Percentiles rank a stretch among this genome's conserved stretches.
Evolutionary conservation across 2,329 filamentous ascomycete genomes (phyloP).

Genomic region (Remersonia thermophila): DNA sequence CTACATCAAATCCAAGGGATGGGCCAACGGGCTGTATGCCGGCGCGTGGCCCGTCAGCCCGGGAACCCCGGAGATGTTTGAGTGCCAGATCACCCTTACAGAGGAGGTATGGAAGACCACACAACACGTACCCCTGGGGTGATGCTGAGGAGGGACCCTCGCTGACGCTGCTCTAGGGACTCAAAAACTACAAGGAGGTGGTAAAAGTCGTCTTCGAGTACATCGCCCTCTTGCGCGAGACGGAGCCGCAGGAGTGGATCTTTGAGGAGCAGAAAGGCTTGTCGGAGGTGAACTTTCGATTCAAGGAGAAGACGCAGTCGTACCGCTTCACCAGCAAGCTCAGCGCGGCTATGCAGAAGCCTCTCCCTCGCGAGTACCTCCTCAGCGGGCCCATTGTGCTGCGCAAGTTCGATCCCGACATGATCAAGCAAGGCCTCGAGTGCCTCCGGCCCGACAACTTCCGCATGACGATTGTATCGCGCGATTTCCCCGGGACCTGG

Average conservation of each 20-base stretch:
- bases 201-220: slow-evolving; percentile 84
- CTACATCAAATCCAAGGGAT: slow-evolving; percentile 80
- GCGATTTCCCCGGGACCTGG: slow-evolving; percentile 74
- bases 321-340: slow-evolving; percentile 79
- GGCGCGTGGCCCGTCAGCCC: slow-evolving; percentile 66
- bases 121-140: slow-evolving; percentile 5
- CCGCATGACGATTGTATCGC: slow-evolving; percentile 69
- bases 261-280: slow-evolving; percentile 84
- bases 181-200: slow-evolving; percentile 72
- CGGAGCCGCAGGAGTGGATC: slow-evolving; percentile 79
- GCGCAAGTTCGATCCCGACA: slow-evolving; percentile 65
- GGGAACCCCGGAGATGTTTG: slow-evolving; percentile 65
- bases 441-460: slow-evolving; percentile 82
- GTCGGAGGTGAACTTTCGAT: slow-evolving; percentile 88
- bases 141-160: neutral
- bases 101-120: slow-evolving; percentile 49
- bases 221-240: slow-evolving; percentile 70
- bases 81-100: slow-evolving; percentile 66
- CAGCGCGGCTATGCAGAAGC: slow-evolving; percentile 83
- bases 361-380: slow-evolving; percentile 73
- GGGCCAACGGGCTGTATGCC: slow-evolving; percentile 73
- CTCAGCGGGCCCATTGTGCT: slow-evolving; percentile 69
- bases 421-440: slow-evolving; percentile 61
- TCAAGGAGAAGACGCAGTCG: slow-evolving; percentile 83
- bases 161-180: slow-evolving; percentile 30